These are phyloP conservation scores for Aegle marmelos DNA, from an alignment of 345 rosid genomes.

Conservation along the genomic window DNA sequence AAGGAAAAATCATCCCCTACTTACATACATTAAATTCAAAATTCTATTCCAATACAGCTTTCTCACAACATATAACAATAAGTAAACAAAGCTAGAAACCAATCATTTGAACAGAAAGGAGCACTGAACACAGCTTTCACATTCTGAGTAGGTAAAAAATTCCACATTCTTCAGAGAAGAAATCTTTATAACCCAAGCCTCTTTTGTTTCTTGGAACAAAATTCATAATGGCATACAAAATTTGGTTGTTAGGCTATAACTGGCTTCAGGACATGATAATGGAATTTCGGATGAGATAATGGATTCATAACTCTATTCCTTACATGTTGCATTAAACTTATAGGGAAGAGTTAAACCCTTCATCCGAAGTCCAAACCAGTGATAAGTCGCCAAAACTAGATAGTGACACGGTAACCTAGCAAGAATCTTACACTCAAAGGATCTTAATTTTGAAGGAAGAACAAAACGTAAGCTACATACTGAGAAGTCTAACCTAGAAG, in stretches of 20 bases:
- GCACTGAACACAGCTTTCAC: not conserved
- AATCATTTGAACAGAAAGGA: not conserved
- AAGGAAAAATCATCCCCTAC: no score
- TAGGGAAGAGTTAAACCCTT: not conserved
- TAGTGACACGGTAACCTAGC: no score
- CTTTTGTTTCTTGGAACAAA: not conserved
- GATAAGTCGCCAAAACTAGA: not conserved
- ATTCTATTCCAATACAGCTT: not conserved
- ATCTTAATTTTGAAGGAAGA: not conserved
- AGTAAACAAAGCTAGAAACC: not conserved
- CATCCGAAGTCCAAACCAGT: not conserved
- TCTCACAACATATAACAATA: not conserved
- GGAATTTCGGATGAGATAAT: not conserved
- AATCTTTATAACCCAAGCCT: not conserved
- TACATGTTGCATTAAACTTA: not conserved
- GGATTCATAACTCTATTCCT: not conserved
- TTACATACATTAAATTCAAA: not conserved
- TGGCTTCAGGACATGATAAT: not conserved
- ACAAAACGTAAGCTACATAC: not conserved
- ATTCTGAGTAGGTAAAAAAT: not conserved
- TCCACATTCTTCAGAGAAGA: not conserved
- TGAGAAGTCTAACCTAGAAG: not conserved
- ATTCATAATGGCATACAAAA: not conserved
- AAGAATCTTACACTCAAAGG: not conserved
- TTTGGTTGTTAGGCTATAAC: not conserved